phyloP scores from a whole-genome alignment of 306 rosid species.

The Cucumis hystrix region DNA sequence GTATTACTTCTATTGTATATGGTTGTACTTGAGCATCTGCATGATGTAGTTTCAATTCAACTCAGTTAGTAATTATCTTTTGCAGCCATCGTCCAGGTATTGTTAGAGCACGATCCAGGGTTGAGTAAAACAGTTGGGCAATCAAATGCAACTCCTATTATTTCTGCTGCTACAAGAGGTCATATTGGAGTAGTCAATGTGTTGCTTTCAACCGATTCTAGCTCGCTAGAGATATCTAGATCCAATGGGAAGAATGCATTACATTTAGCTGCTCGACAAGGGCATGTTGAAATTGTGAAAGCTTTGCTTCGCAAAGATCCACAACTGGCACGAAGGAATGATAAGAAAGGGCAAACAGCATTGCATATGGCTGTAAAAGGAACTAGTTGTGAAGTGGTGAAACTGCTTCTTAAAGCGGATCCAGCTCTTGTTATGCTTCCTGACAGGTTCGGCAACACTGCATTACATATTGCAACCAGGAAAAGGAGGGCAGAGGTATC shows the following conservation, averaged over 20 bases:
- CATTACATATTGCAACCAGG: conserved; percentile 88
- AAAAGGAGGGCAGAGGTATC: conserved; percentile 75
- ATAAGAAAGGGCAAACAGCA: conserved; percentile 83
- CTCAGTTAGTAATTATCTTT: background rate
- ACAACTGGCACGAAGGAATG: conserved; percentile 62
- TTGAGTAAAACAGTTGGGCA: conserved; percentile 65
- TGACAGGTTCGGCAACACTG: conserved; percentile 69
- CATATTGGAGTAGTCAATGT: conserved; percentile 46
- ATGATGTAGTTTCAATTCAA: background rate
- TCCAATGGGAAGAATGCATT: conserved; percentile 81
- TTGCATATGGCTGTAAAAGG: conserved; percentile 94
- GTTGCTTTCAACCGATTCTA: conserved; percentile 37
- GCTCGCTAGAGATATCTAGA: conserved; percentile 49
- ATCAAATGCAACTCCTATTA: conserved; percentile 74
- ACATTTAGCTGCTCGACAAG: conserved; percentile 79
- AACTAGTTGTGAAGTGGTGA: conserved; percentile 56
- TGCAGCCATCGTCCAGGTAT: conserved; percentile 45
- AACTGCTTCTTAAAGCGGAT: conserved; percentile 44
- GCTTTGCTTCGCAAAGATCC: conserved; percentile 45
- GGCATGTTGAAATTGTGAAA: conserved; percentile 47
- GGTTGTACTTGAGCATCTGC: background rate
- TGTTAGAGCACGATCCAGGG: conserved; percentile 52
- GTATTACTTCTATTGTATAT: background rate
- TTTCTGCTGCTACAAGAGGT: conserved; percentile 67
- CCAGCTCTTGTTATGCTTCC: conserved; percentile 62